Evolutionary conservation across 1,284 basidiomycete genomes (phyloP).

Genomic region (Microbotryum violaceum): DNA sequence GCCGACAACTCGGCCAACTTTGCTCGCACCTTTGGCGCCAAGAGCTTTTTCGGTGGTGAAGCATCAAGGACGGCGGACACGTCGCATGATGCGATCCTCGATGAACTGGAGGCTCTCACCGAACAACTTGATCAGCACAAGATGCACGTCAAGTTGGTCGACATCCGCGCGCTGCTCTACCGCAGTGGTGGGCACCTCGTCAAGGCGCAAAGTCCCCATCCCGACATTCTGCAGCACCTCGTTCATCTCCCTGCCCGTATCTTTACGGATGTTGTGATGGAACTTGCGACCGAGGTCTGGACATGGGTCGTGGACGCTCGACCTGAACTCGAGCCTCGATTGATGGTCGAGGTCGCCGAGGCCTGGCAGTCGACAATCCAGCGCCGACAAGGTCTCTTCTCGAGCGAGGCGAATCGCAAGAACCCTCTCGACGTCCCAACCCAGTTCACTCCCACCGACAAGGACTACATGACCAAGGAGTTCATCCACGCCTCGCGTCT

Average conservation of each 20-base stretch:
- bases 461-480: constrained; percentile 68
- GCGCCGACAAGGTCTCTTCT: constrained; percentile 73
- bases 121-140: constrained; percentile 62
- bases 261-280: constrained; percentile 76
- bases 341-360: constrained; percentile 78
- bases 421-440: constrained; percentile 84
- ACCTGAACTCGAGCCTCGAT: constrained; percentile 60
- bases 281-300: constrained; percentile 88
- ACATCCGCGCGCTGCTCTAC: constrained; percentile 77
- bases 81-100: constrained; percentile 49
- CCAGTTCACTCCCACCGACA: constrained; percentile 85
- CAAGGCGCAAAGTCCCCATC: constrained; percentile 61
- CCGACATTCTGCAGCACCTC: constrained; percentile 77
- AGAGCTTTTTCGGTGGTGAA: constrained; percentile 58
- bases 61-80: neutral
- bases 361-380: constrained; percentile 81
- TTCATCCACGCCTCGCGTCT: constrained; percentile 63
- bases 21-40: constrained; percentile 46
- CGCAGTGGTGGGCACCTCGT: constrained; percentile 68
- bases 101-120: constrained; percentile 61
- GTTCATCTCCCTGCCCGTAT: constrained; percentile 83
- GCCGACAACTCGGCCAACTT: constrained; percentile 37
- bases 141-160: constrained; percentile 63
- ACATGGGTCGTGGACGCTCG: constrained; percentile 90
- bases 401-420: constrained; percentile 61